A percentile compares a stretch with the other conserved stretches of the same genome.
Conservation (phyloP, 202 grass and related monocot species). For the Brachypodium distachyon region DNA sequence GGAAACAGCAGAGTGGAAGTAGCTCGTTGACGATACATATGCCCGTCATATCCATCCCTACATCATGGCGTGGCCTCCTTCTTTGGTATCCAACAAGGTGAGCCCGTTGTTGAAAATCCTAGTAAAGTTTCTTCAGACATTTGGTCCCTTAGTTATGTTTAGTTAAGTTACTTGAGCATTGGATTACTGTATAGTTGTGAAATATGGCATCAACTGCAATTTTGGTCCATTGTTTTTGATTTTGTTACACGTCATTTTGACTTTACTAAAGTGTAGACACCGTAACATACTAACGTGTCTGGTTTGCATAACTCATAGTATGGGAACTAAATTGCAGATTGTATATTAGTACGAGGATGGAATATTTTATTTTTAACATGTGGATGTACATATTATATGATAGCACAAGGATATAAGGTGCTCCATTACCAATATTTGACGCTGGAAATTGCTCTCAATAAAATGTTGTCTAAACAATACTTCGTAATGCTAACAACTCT, state of each 20-base stretch:
- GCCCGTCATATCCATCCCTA: neutral
- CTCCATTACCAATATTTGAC: neutral
- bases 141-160: neutral
- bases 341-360: neutral
- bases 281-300: neutral
- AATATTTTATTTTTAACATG: neutral
- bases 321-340: neutral
- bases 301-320: neutral
- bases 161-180: conserved; percentile 4
- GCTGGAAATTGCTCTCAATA: neutral
- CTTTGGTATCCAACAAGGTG: neutral
- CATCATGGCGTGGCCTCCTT: neutral
- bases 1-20: neutral
- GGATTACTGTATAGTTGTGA: neutral
- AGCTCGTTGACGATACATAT: neutral
- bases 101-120: neutral
- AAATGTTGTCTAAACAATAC: neutral
- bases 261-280: neutral
- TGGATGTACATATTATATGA: neutral
- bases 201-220: neutral
- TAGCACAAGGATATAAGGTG: neutral
- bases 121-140: neutral
- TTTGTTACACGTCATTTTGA: neutral
- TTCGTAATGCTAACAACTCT: neutral
- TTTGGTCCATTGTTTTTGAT: neutral